Evolutionary conservation across 208 protist genomes (phyloP), one percentile per base, ranked within the genome.

Genomic region (Leishmania lainsoni): DNA sequence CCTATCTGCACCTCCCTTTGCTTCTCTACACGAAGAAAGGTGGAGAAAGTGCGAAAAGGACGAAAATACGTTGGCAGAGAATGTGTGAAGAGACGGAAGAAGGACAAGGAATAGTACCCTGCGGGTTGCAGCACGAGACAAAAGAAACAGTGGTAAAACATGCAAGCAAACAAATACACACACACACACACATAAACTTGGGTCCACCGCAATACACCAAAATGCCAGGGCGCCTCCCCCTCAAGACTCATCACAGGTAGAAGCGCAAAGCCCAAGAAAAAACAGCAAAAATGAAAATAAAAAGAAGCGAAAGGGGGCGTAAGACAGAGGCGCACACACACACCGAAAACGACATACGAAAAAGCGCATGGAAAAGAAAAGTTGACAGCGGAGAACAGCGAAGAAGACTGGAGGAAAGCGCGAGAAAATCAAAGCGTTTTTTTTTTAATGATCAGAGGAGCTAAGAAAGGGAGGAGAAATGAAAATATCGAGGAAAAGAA

Each of bases 101-200:
- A 45, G 69, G 51, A 72, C 42, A 76, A 70, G 49, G 42, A 22
- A 45, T 45, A 45, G 42, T 45, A 45, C 42, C 42, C 42, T 45
- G 0, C 42, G 66, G 22, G 77, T 61, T 10, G 45, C 9, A 51
- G n/a, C n/a, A 32, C 61, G 5, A 77, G 68, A 75, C 12, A 83
- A 71, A 63, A 68, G 49, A 83, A 58, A 5, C 5, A 49, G 66
- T 10, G 20, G 32, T 42, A 39, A 79, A 82, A 76, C 14, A 51
- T 49, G 65, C 52, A 78, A 29, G 42, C 54, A 81, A 61, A 70
- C 8, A 63, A 1, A n/a, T 48, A 48, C 29, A 66, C 54, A 49
- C 54, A 66, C 74, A 66, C 3, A 65, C 0, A 65, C 2, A 26
- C n/a, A 59, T 20, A 10, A 45, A 42, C 35, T 9, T 3, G 14